Conservation (phyloP, 192 early-diverging fungal genomes). For the Funneliformis mosseae region DNA sequence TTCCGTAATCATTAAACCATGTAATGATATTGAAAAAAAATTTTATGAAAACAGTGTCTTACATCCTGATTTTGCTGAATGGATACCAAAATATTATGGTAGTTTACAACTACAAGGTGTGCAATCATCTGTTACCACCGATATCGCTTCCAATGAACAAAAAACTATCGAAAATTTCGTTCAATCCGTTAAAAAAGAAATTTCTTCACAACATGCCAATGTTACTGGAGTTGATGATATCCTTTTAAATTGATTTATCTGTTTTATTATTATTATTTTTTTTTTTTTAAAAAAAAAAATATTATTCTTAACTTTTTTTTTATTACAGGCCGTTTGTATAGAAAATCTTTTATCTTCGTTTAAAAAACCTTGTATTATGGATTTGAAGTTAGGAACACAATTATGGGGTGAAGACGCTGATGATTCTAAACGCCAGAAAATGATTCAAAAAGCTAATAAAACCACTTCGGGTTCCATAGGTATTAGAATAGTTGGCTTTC, state of each 20-base stretch:
- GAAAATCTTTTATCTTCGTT: slow-evolving; percentile 78
- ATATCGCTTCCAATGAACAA: not conserved
- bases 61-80: slow-evolving; percentile 55
- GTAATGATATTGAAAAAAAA: slow-evolving; percentile 58
- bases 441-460: slow-evolving; percentile 61
- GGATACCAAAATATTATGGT: slow-evolving; percentile 74
- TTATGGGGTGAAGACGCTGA: slow-evolving; percentile 74
- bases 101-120: slow-evolving; percentile 38
- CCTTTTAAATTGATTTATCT: slow-evolving; percentile 39
- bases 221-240: slow-evolving; percentile 40
- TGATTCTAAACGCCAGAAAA: slow-evolving; percentile 68
- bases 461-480: slow-evolving; percentile 72
- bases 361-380: slow-evolving; percentile 75
- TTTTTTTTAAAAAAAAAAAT: not conserved
- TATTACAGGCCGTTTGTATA: slow-evolving; percentile 61
- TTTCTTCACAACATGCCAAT: not conserved
- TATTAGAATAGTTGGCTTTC: slow-evolving; percentile 72
- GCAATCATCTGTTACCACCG: slow-evolving; percentile 32
- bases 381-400: slow-evolving; percentile 85
- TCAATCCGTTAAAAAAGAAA: not conserved
- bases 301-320: slow-evolving; percentile 24
- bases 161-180: not conserved
- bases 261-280: no score
- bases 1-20: slow-evolving; percentile 73
- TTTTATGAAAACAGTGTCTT: slow-evolving; percentile 71